Percentiles rank a stretch among this genome's conserved stretches.
These are phyloP conservation scores for Aspergillus haitiensis DNA, from an alignment of 495 filamentous ascomycete genomes.

Conservation along the genomic window DNA sequence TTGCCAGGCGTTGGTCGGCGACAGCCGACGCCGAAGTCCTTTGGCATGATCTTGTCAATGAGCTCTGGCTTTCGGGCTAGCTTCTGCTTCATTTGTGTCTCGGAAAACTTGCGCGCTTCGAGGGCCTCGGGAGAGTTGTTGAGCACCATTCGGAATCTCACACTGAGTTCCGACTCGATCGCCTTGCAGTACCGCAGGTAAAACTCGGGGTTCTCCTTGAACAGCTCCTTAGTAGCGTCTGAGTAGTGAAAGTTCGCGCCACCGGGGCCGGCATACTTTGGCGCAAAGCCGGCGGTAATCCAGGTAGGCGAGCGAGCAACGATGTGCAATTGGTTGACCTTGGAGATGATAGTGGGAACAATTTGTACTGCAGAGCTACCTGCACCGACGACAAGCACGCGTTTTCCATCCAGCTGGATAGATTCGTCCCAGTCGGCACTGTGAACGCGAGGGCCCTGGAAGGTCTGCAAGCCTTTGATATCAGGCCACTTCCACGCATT, in stretches of 20 bases:
- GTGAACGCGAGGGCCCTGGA: not conserved
- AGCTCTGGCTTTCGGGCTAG: not conserved
- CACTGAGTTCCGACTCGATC: not conserved
- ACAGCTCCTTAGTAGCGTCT: not conserved
- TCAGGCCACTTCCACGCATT: not conserved
- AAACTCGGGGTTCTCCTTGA: not conserved
- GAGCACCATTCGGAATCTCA: not conserved
- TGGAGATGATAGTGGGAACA: not conserved
- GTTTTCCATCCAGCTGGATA: not conserved
- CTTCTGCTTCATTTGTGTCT: not conserved
- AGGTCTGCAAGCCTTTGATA: not conserved
- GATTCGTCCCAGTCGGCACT: not conserved
- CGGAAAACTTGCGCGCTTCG: not conserved
- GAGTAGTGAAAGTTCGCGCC: not conserved
- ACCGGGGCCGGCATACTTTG: not conserved
- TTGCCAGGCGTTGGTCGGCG: not conserved
- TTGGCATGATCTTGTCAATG: not conserved
- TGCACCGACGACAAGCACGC: not conserved
- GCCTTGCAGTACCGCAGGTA: not conserved
- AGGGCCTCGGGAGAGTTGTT: not conserved
- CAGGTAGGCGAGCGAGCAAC: not conserved
- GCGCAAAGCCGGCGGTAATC: not conserved
- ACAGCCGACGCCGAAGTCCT: not conserved
- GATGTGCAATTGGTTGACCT: not conserved
- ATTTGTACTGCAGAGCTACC: not conserved